Conservation (phyloP, 805 yeast species). For the Ogataea paraovalis region DNA sequence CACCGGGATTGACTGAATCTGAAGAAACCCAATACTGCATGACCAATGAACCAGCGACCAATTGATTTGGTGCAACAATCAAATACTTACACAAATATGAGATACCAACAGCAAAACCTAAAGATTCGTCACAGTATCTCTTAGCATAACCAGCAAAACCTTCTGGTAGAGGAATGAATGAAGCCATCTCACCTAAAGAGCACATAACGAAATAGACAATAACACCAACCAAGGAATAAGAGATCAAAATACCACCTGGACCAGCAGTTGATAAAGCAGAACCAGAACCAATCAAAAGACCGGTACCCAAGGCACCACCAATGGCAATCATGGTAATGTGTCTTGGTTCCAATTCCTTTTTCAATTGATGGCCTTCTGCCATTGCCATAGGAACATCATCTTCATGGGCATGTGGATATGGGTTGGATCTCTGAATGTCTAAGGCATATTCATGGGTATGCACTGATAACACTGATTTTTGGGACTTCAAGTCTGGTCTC, state of each 20-base stretch:
- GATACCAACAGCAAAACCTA: conserved; percentile 57
- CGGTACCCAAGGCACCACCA: conserved; percentile 84
- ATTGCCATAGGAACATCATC: conserved; percentile 33
- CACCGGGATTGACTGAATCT: conserved; percentile 50
- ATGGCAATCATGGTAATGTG: conserved; percentile 63
- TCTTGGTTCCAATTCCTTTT: conserved; percentile 43
- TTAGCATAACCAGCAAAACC: conserved; percentile 54
- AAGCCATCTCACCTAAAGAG: conserved; percentile 54
- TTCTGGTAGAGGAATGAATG: conserved; percentile 50
- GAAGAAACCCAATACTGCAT: conserved; percentile 48
- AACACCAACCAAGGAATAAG: conserved; percentile 68
- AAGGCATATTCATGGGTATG: conserved; percentile 46
- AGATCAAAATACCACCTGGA: conserved; percentile 57
- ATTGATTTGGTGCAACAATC: conserved; percentile 52
- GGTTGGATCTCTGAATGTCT: conserved; percentile 39
- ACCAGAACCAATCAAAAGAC: conserved; percentile 74
- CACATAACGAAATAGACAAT: conserved; percentile 63
- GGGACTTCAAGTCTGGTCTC: conserved; percentile 10
- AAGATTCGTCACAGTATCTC: conserved; percentile 48
- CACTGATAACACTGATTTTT: conserved; percentile 18
- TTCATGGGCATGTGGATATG: conserved; percentile 12
- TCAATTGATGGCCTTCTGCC: conserved; percentile 42
- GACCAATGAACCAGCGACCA: conserved; percentile 53
- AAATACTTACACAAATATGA: conserved; percentile 49
- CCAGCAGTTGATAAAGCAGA: conserved; percentile 68